phyloP scores from a whole-genome alignment of 2,329 filamentous ascomycete species.

The Fusarium lyarnte region DNA sequence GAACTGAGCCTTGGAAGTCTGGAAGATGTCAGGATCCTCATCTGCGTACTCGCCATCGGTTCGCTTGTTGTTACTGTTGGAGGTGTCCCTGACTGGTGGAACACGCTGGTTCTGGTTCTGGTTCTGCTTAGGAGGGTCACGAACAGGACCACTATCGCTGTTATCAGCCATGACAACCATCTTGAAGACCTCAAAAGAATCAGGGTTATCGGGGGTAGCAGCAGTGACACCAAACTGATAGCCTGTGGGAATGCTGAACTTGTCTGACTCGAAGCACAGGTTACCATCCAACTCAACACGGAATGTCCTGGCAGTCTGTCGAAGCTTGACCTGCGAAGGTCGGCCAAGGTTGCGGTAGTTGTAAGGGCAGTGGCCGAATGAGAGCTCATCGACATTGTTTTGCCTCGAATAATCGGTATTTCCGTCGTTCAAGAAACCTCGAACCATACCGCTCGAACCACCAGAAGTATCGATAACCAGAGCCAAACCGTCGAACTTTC shows the following conservation, averaged over 20 bases:
- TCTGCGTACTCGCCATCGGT: constrained; percentile 58
- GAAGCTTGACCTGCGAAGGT: constrained; percentile 80
- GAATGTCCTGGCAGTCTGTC: constrained; percentile 71
- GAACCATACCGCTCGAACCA: constrained; percentile 79
- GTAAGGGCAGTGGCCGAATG: constrained; percentile 94
- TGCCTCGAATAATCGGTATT: constrained; percentile 75
- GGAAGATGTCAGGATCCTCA: constrained; percentile 57
- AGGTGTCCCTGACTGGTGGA: constrained; percentile 31
- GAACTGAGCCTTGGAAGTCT: constrained; percentile 72
- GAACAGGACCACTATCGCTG: constrained; percentile 39
- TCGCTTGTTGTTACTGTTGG: constrained; percentile 39
- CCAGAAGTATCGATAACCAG: constrained; percentile 87
- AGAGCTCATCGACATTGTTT: constrained; percentile 83
- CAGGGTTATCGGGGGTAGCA: constrained; percentile 87
- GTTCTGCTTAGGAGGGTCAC: constrained; percentile 43
- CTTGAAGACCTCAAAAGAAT: constrained; percentile 94
- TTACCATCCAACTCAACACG: constrained; percentile 82
- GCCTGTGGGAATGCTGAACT: constrained; percentile 79
- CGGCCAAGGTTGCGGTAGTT: constrained; percentile 90
- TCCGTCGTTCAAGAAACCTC: constrained; percentile 95
- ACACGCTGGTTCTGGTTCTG: constrained; percentile 22
- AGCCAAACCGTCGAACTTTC: constrained; percentile 88
- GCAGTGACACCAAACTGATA: constrained; percentile 91
- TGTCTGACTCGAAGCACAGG: constrained; percentile 84
- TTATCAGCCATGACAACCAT: constrained; percentile 75